Evolutionary conservation across 352 stramenopile genomes (phyloP).

Genomic region (Pythium brachiatum): DNA sequence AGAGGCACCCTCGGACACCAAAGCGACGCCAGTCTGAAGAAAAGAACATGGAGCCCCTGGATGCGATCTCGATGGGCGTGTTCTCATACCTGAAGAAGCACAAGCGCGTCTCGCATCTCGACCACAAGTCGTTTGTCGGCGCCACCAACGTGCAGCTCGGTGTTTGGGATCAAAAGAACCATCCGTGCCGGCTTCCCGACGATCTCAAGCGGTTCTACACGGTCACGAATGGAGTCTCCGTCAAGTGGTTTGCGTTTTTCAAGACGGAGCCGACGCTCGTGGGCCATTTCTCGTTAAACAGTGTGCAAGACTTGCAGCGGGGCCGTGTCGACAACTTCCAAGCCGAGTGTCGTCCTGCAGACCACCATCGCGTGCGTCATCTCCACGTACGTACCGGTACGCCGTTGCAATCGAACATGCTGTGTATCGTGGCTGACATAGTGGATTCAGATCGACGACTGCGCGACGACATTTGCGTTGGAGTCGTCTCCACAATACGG

Average conservation of each 20-base stretch:
- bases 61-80: slow-evolving; percentile 61
- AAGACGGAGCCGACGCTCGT: slow-evolving; percentile 43
- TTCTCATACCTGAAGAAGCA: slow-evolving; percentile 71
- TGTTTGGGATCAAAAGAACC: slow-evolving; percentile 75
- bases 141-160: slow-evolving; percentile 46
- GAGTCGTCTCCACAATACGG: slow-evolving; percentile 60
- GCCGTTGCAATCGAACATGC: background rate
- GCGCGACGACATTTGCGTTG: slow-evolving; percentile 43
- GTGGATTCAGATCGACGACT: slow-evolving; percentile 17
- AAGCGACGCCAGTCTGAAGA: background rate
- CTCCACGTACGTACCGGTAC: slow-evolving; percentile 15
- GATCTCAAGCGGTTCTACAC: slow-evolving; percentile 71
- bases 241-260: slow-evolving; percentile 72
- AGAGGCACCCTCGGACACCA: background rate
- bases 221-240: slow-evolving; percentile 60
- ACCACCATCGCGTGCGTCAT: slow-evolving; percentile 36
- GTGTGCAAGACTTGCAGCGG: slow-evolving; percentile 57
- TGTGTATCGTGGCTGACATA: background rate
- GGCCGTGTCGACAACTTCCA: slow-evolving; percentile 37
- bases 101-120: slow-evolving; percentile 45
- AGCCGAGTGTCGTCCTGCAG: slow-evolving; percentile 34
- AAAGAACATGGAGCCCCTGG: slow-evolving; percentile 21
- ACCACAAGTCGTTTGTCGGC: slow-evolving; percentile 51
- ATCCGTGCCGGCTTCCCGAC: slow-evolving; percentile 46
- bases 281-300: slow-evolving; percentile 62